Evolutionary conservation across 1,284 basidiomycete species (phyloP).

Genomic region (Ceratobasidium sp.): DNA sequence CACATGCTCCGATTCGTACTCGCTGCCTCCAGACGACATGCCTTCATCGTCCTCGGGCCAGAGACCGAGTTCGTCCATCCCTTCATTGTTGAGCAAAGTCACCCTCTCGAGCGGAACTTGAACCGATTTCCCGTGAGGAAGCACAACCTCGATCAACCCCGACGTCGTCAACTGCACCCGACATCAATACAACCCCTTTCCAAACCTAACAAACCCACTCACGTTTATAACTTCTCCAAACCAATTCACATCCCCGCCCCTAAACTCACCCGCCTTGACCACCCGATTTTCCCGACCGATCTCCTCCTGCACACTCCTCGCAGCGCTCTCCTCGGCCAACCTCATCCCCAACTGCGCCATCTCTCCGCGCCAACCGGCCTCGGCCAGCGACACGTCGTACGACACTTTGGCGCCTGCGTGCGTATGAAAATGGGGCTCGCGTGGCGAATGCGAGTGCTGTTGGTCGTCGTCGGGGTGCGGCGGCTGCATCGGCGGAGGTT

Average conservation of each 20-base stretch:
- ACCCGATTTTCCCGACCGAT: constrained; percentile 38
- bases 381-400: constrained; percentile 26
- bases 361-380: constrained; percentile 67
- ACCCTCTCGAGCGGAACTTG: constrained; percentile 67
- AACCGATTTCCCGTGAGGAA: constrained; percentile 60
- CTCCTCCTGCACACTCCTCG: constrained; percentile 35
- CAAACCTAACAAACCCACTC: constrained; percentile 50
- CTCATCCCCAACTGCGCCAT: constrained; percentile 67
- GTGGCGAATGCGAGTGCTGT: constrained; percentile 48
- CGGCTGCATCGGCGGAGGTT: constrained; percentile 56
- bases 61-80: constrained; percentile 75
- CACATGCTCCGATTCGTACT: constrained; percentile 9
- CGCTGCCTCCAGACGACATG: constrained; percentile 14
- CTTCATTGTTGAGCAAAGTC: constrained; percentile 70
- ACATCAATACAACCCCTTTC: neutral
- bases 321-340: constrained; percentile 60
- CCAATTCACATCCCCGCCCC: constrained; percentile 62
- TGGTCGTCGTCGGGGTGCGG: neutral
- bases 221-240: constrained; percentile 80
- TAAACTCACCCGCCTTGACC: constrained; percentile 53
- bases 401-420: constrained; percentile 16
- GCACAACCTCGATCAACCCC: constrained; percentile 69
- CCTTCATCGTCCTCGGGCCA: constrained; percentile 60
- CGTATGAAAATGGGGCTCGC: constrained; percentile 40
- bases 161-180: constrained; percentile 66